A percentile compares a stretch with the other conserved stretches of the same genome.
These are phyloP conservation scores for Tylopilus balloui DNA, from an alignment of 768 basidiomycete species.

Conservation along the genomic window DNA sequence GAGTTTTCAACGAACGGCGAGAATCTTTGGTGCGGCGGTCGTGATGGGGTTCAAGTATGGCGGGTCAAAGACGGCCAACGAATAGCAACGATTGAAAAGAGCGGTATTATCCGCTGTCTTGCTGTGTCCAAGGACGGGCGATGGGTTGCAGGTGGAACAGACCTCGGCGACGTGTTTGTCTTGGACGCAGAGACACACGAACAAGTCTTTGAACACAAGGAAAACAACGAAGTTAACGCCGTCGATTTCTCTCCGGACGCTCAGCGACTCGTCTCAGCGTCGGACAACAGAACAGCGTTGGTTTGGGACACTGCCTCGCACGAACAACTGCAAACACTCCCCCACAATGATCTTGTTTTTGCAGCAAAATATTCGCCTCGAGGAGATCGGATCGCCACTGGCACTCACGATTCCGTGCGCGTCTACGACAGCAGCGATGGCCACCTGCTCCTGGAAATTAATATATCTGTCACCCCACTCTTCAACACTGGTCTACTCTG, in stretches of 20 bases:
- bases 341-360: not conserved
- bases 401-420: not conserved
- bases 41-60: not conserved
- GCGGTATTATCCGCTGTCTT: not conserved
- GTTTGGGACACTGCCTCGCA: not conserved
- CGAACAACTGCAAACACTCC: not conserved
- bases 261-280: not conserved
- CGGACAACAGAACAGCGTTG: not conserved
- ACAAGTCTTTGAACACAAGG: not conserved
- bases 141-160: not conserved
- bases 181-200: constrained; percentile 2
- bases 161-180: not conserved
- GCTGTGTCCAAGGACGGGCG: not conserved
- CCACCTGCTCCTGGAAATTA: not conserved
- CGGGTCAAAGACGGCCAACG: not conserved
- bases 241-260: constrained; percentile 8
- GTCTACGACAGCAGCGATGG: not conserved
- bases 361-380: not conserved
- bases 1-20: not conserved
- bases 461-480: not conserved
- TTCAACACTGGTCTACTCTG: not conserved
- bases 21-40: not conserved
- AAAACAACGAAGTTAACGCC: not conserved
- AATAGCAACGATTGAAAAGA: not conserved
- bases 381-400: not conserved